These are phyloP conservation scores for Alternaria brassicicola DNA, from an alignment of 2,329 filamentous ascomycete species.

Conservation along the genomic window DNA sequence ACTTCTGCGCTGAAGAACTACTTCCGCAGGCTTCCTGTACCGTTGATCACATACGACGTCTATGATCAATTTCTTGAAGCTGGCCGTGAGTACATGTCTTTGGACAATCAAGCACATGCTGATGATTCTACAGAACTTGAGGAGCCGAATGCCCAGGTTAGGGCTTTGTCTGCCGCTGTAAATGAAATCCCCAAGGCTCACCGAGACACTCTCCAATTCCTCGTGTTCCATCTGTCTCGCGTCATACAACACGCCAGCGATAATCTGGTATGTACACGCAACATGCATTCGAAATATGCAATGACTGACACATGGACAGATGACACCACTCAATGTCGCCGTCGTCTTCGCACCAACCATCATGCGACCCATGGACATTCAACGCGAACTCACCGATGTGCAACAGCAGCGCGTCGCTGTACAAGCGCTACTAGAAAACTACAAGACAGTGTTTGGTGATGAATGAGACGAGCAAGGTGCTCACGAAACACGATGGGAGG, in stretches of 20 bases:
- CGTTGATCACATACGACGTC: slow-evolving; percentile 88
- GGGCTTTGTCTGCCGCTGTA: slow-evolving; percentile 74
- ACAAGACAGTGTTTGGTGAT: slow-evolving; percentile 73
- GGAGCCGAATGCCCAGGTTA: slow-evolving; percentile 55
- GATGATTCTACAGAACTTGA: slow-evolving; percentile 60
- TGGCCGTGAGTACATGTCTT: slow-evolving; percentile 61
- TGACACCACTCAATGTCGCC: slow-evolving; percentile 94
- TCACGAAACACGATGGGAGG: background rate
- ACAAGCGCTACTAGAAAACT: slow-evolving; percentile 92
- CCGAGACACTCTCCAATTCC: slow-evolving; percentile 86
- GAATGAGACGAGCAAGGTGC: slow-evolving; percentile 27
- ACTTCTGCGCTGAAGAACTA: slow-evolving; percentile 97
- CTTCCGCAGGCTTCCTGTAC: slow-evolving; percentile 88
- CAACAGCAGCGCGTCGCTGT: slow-evolving; percentile 90
- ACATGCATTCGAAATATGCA: background rate
- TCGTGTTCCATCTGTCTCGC: slow-evolving; percentile 89
- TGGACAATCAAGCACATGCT: slow-evolving; percentile 1
- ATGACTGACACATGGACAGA: slow-evolving; percentile 57
- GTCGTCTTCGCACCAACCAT: slow-evolving; percentile 98
- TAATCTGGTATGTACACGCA: slow-evolving; percentile 72
- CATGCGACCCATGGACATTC: slow-evolving; percentile 87
- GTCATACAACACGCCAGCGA: slow-evolving; percentile 83
- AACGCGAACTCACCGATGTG: slow-evolving; percentile 96
- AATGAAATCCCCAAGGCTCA: slow-evolving; percentile 81
- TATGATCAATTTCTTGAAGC: slow-evolving; percentile 90